A percentile compares a stretch with the other conserved stretches of the same genome.
These are phyloP conservation scores for Penicillium sp. DNA, from an alignment of 2,329 filamentous ascomycete species.

Conservation along the genomic window DNA sequence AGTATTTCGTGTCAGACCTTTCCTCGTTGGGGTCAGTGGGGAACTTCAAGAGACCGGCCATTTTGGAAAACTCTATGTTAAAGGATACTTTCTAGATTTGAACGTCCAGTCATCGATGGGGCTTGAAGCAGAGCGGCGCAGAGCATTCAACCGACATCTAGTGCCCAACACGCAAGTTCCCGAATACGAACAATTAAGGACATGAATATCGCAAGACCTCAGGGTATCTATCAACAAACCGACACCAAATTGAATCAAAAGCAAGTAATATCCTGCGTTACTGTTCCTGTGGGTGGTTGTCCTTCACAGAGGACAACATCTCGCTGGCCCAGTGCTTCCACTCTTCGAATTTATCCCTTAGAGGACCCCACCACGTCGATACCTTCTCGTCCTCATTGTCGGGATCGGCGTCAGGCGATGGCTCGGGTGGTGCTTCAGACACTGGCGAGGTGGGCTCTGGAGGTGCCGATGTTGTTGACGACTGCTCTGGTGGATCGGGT, in stretches of 20 bases:
- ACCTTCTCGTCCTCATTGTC: constrained; percentile 20
- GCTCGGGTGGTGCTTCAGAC: background rate
- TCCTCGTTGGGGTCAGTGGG: too few relatives aligned
- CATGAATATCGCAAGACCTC: background rate
- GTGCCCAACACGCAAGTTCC: background rate
- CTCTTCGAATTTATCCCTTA: constrained; percentile 34
- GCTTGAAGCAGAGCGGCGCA: background rate
- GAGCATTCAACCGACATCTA: background rate
- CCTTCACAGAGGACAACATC: constrained; percentile 29
- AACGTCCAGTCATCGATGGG: too few relatives aligned
- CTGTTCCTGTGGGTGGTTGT: constrained; percentile 19
- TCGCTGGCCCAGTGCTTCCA: constrained; percentile 36
- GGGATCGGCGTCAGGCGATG: constrained; percentile 12
- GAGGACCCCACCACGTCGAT: constrained; percentile 31
- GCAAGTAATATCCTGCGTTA: background rate
- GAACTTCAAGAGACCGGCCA: too few relatives aligned
- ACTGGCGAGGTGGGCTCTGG: constrained; percentile 5
- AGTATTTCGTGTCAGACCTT: too few relatives aligned
- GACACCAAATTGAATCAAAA: background rate
- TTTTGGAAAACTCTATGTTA: too few relatives aligned
- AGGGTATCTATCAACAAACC: constrained; percentile 18
- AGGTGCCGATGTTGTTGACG: constrained; percentile 5
- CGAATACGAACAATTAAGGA: background rate
- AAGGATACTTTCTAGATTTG: too few relatives aligned
- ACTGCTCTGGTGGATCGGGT: constrained; percentile 31